A percentile compares a stretch with the other conserved stretches of the same genome.
These are phyloP conservation scores for Mucor plumbeus DNA, from an alignment of 371 early-diverging fungal genomes.

Conservation along the genomic window DNA sequence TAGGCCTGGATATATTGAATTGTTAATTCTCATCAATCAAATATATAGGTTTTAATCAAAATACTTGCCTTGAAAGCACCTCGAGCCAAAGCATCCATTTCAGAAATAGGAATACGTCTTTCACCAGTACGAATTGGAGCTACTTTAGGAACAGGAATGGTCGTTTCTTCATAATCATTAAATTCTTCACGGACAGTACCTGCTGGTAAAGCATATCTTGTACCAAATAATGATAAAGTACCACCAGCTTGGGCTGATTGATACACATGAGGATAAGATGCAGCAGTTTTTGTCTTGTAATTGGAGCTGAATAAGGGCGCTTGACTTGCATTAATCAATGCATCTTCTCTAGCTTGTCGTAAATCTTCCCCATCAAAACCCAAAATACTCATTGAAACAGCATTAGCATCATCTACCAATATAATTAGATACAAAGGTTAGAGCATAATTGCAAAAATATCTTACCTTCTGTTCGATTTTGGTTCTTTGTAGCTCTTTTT, in stretches of 20 bases:
- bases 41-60: background rate
- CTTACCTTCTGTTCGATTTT: constrained; percentile 27
- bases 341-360: constrained; percentile 61
- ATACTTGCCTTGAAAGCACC: constrained; percentile 72
- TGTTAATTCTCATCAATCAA: too few relatives aligned
- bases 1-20: constrained; percentile 59
- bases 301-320: constrained; percentile 48
- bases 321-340: constrained; percentile 45
- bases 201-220: constrained; percentile 71
- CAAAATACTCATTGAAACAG: constrained; percentile 56
- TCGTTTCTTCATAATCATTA: constrained; percentile 82
- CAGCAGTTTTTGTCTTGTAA: constrained; percentile 36
- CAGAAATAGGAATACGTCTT: constrained; percentile 61
- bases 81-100: constrained; percentile 77
- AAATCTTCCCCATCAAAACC: constrained; percentile 60
- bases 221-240: constrained; percentile 65
- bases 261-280: constrained; percentile 66
- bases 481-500: constrained; percentile 56
- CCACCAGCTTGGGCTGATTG: constrained; percentile 58
- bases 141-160: constrained; percentile 70
- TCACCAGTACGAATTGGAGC: constrained; percentile 67
- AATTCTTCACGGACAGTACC: constrained; percentile 71
- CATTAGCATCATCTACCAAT: constrained; percentile 51
- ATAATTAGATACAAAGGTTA: background rate
- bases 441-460: background rate